A percentile compares a stretch with the other conserved stretches of the same genome.
phyloP scores from a whole-genome alignment of 2,329 filamentous ascomycete species.

The Calonectria hongkongensis region DNA sequence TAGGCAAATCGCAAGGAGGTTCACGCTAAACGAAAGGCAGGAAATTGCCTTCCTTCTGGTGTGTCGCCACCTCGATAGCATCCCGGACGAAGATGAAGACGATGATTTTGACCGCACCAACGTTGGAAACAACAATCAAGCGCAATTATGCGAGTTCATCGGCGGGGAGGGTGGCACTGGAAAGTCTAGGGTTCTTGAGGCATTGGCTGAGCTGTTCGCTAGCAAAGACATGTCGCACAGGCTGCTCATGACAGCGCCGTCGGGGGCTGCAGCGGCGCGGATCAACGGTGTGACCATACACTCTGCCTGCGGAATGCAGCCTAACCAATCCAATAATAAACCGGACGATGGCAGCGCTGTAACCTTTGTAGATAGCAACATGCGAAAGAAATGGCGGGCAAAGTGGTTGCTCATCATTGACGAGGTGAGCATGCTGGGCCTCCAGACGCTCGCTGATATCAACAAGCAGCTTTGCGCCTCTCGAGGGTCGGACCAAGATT shows the following conservation, averaged over 20 bases:
- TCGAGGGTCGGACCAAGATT: neutral
- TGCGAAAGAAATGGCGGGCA: neutral
- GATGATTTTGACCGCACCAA: neutral
- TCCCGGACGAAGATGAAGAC: neutral
- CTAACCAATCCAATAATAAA: neutral
- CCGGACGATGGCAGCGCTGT: neutral
- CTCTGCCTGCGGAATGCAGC: conserved; percentile 4
- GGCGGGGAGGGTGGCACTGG: conserved; percentile 10
- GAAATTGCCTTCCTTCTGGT: conserved; percentile 30
- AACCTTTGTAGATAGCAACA: neutral
- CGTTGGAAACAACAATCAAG: neutral
- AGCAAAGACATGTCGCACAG: conserved; percentile 22
- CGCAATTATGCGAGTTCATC: conserved; percentile 16
- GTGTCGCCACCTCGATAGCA: conserved; percentile 8
- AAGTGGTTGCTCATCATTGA: conserved; percentile 17
- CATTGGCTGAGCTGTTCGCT: conserved; percentile 15
- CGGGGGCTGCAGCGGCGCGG: neutral
- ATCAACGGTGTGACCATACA: conserved; percentile 30
- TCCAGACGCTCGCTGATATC: neutral
- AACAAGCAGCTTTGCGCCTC: neutral
- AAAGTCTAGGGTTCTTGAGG: conserved; percentile 29
- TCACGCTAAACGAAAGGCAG: conserved; percentile 24
- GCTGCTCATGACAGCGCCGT: conserved; percentile 24
- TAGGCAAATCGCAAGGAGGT: neutral
- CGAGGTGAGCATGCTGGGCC: conserved; percentile 3